Conservation (phyloP, 2,329 filamentous ascomycete species). For the Fusarium sp. region DNA sequence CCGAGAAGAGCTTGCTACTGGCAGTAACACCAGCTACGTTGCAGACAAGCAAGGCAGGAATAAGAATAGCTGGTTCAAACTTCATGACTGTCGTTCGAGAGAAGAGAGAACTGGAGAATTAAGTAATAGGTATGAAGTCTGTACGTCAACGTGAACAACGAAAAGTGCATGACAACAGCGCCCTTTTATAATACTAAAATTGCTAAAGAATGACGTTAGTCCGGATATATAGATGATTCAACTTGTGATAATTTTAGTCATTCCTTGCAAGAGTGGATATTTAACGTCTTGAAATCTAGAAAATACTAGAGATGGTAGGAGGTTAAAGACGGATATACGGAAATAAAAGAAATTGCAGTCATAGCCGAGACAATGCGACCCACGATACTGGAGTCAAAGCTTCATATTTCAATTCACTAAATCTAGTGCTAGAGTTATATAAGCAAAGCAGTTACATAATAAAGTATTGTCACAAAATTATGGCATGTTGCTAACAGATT, state of each 20-base stretch:
- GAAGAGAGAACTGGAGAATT: no score
- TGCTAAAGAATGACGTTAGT: background rate
- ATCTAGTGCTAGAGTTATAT: no score
- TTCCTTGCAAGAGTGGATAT: background rate
- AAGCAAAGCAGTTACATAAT: no score
- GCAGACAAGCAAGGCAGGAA: background rate
- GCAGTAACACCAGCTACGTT: background rate
- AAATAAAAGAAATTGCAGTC: background rate
- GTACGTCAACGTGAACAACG: background rate
- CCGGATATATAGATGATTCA: background rate
- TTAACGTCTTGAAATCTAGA: background rate
- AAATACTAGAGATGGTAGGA: background rate
- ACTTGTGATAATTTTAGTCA: background rate
- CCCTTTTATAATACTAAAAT: background rate
- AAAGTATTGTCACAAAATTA: background rate
- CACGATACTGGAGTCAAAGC: background rate
- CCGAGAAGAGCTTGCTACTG: slow-evolving; percentile 5
- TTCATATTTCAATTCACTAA: no score
- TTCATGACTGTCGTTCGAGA: background rate
- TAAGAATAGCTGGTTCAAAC: background rate
- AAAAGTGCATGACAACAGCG: background rate
- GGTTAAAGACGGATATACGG: background rate
- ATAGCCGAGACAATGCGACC: background rate
- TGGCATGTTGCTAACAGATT: background rate
- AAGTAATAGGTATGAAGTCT: background rate